Conservation (phyloP, 768 basidiomycete genomes). For the Wakefieldia striispora region DNA sequence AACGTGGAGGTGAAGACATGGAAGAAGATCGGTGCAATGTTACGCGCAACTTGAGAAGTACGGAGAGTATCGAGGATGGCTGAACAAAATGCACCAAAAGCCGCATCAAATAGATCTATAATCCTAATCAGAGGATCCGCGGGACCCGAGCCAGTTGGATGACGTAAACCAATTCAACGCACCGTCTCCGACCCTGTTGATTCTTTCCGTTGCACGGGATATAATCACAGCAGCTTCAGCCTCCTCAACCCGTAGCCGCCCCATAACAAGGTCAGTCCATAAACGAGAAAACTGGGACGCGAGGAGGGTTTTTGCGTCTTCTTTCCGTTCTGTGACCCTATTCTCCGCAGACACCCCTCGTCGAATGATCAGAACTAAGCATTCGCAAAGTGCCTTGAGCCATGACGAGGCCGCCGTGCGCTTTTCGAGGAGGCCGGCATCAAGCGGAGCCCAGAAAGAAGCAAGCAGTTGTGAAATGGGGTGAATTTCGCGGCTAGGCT, state of each 20-base stretch:
- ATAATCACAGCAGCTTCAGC: slow-evolving; percentile 43
- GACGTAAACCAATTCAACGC: slow-evolving; percentile 26
- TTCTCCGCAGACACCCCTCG: slow-evolving; percentile 6
- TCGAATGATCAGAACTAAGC: slow-evolving; percentile 54
- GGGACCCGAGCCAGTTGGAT: slow-evolving; percentile 27
- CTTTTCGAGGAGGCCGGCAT: slow-evolving; percentile 34
- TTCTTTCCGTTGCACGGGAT: slow-evolving; percentile 43
- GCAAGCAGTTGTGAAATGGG: slow-evolving; percentile 56
- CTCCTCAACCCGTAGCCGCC: slow-evolving; percentile 47
- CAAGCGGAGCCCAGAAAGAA: slow-evolving; percentile 82
- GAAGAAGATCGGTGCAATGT: slow-evolving; percentile 45
- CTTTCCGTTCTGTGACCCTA: slow-evolving; percentile 1
- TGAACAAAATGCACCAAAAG: slow-evolving; percentile 45
- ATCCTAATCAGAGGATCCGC: slow-evolving; percentile 4
- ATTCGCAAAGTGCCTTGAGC: slow-evolving; percentile 73
- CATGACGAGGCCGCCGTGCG: slow-evolving; percentile 44
- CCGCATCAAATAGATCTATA: slow-evolving; percentile 46
- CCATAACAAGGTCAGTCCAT: slow-evolving; percentile 47
- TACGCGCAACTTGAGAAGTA: neutral
- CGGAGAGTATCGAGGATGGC: slow-evolving; percentile 5
- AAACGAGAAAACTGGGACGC: slow-evolving; percentile 43
- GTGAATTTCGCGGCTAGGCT: slow-evolving; percentile 2
- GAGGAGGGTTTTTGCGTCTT: slow-evolving; percentile 34
- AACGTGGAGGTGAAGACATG: slow-evolving; percentile 44
- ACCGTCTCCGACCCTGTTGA: slow-evolving; percentile 43